Evolutionary conservation across 2,329 filamentous ascomycete genomes (phyloP), one percentile per base, ranked within the genome.

Genomic region (Epichloe bromicola): DNA sequence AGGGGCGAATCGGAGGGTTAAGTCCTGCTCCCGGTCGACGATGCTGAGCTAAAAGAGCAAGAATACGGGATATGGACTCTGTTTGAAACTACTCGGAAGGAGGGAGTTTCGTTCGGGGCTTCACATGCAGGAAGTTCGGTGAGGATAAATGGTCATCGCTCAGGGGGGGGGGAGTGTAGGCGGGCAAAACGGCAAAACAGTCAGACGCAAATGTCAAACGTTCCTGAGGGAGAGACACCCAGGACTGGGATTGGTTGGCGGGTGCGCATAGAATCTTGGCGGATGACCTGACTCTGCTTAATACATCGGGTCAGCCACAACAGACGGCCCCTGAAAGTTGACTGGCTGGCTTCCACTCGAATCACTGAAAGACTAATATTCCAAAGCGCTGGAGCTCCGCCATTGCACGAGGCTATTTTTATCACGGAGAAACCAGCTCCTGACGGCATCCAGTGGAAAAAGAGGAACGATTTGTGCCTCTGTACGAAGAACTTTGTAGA

Each of bases 221-320:
- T 2, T 42, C 40, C 36, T 17, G 40, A 34, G 42, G 20, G 42
- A 30, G 26, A 46, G 15, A 11, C 26, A 4, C 10, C 5, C 5
- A 15, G 19, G 46, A 12, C 37, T n/a, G 40, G 40, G 48, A 44
- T 44, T 49, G 48, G 48, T 39, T 20, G 47, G 38, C 47, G 47
- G 36, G 30, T 34, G 44, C 19, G 44, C 44, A 46, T 6, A 8
- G 26, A 34, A 30, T 15, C 44, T 46, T 39, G 46, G 34, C 46
- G 34, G 34, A 20, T 23, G 46, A 47, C 34, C 20, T 8, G 11
- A 19, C 12, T 19, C 19, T 15, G 39, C 39, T 3, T 7, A 23
- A 23, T 26, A 38, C 14, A 14, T 14, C 15, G n/a, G 38, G 38
- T 14, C 7, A 5, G 39, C 11, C 5, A 19, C 17, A 19, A n/a